Base-by-base conservation (phyloP, 495 filamentous ascomycete species). In the Cryomyces antarcticus region DNA sequence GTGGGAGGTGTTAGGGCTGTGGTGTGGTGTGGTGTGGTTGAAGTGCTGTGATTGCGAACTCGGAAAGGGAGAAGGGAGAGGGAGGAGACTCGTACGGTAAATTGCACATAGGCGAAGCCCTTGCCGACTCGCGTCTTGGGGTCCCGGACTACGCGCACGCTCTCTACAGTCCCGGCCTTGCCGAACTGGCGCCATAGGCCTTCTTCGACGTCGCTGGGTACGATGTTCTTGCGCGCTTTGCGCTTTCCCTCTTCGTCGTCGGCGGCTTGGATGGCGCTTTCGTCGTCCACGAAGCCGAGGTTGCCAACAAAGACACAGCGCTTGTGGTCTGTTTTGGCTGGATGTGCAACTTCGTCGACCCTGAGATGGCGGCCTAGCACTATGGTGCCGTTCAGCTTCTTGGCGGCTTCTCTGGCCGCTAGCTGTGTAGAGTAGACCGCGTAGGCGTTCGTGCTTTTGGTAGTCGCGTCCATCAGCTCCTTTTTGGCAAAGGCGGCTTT, bases 31-130 rank as follows among this genome's bases (percentile, higher is more conserved):
- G 5, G 43, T 1, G 33, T 7, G 6, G n/a, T 1, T 31, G 17
- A 6, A 13, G 5, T n/a, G 43, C 24, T 24, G 17, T 24, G 17
- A 2, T 24, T 24, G 17, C 17, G 17, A 24, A 24, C 2, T 24
- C 17, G 17, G 17, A 24, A 24, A 24, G 17, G 17, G 17, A 24
- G 17, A 24, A 24, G 24, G 42, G 35, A 5, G 24, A 13, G 13
- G 40, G 31, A 39, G 30, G 39, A 43, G 27, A 4, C 43, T 56
- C 60, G 55, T 47, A 75, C 75, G 55, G 73, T 65, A 59, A 96
- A 99, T 52, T 99, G 92, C 31, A 99, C 86, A 52, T 99, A 99
- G 17, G 92, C 92, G 58, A 99, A 84, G 10, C 92, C 92, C 59
- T 99, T 96, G 38, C 89, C 86, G 38, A 99, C 83, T 31, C 92